Evolutionary conservation across 2,329 filamentous ascomycete genomes (phyloP).

Genomic region (Stachybotrys elegans): DNA sequence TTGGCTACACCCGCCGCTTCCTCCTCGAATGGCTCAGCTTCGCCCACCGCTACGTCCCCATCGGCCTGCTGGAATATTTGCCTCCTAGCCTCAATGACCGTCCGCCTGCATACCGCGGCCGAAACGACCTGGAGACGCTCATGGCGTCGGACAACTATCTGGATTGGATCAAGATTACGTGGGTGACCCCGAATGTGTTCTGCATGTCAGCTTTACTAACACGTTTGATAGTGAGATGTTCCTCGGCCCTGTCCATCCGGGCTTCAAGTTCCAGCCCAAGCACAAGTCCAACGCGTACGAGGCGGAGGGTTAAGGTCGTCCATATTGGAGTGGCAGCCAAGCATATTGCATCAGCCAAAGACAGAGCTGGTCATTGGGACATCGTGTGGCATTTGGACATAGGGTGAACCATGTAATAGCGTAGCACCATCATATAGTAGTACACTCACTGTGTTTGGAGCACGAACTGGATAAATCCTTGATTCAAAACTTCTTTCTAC

Average conservation of each 20-base stretch:
- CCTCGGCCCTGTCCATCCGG: constrained; percentile 80
- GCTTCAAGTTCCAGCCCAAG: constrained; percentile 94
- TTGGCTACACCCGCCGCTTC: constrained; percentile 88
- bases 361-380: too few relatives aligned
- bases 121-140: constrained; percentile 91
- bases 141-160: constrained; percentile 86
- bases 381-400: neutral
- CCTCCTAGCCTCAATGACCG: constrained; percentile 87
- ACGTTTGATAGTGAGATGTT: constrained; percentile 86
- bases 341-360: too few relatives aligned
- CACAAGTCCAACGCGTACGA: constrained; percentile 94
- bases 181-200: constrained; percentile 29
- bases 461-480: too few relatives aligned
- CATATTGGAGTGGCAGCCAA: too few relatives aligned
- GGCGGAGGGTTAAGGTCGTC: constrained; percentile 54
- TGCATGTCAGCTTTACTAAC: constrained; percentile 10
- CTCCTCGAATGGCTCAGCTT: constrained; percentile 96
- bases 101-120: constrained; percentile 75
- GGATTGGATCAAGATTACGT: constrained; percentile 99
- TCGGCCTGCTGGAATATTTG: constrained; percentile 82
- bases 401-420: too few relatives aligned
- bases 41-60: constrained; percentile 81
- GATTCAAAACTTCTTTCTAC: too few relatives aligned
- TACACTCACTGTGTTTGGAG: too few relatives aligned
- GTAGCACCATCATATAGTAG: too few relatives aligned